Evolutionary conservation across 2,329 filamentous ascomycete genomes (phyloP).

Genomic region (Botryotinia globosa): DNA sequence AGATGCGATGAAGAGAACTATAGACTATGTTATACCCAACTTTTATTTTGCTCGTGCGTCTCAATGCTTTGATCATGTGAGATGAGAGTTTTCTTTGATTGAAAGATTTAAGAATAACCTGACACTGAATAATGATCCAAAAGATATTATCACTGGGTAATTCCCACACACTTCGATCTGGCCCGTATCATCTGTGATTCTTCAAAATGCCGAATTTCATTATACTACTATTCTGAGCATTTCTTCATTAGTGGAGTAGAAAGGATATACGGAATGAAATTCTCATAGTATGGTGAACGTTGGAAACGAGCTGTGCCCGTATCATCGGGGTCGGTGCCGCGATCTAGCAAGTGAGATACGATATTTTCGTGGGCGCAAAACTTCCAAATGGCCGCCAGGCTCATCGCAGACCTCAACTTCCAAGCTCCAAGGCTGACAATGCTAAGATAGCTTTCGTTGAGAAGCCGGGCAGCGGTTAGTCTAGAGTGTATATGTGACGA

Average conservation of each 20-base stretch:
- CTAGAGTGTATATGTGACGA: no score
- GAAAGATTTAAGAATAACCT: no score
- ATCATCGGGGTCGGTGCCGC: no score
- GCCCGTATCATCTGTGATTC: neutral
- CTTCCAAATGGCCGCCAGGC: no score
- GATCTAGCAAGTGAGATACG: no score
- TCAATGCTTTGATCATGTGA: neutral
- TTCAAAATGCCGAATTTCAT: neutral
- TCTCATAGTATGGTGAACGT: neutral
- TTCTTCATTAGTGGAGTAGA: neutral
- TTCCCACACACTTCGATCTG: neutral
- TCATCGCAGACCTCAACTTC: no score
- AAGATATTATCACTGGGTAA: neutral
- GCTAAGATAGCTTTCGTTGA: no score
- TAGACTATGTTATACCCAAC: slow-evolving; percentile 29
- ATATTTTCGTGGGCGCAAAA: no score
- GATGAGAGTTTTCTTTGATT: neutral
- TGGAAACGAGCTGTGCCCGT: neutral
- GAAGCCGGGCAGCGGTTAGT: no score
- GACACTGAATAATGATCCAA: neutral
- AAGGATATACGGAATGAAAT: neutral
- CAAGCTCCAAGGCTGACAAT: no score
- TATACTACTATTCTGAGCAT: neutral
- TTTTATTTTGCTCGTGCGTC: neutral
- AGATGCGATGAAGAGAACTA: slow-evolving; percentile 19